Evolutionary conservation across 2,329 filamentous ascomycete species (phyloP), one percentile per base, ranked within the genome.

Genomic region (Penicillium sp.): DNA sequence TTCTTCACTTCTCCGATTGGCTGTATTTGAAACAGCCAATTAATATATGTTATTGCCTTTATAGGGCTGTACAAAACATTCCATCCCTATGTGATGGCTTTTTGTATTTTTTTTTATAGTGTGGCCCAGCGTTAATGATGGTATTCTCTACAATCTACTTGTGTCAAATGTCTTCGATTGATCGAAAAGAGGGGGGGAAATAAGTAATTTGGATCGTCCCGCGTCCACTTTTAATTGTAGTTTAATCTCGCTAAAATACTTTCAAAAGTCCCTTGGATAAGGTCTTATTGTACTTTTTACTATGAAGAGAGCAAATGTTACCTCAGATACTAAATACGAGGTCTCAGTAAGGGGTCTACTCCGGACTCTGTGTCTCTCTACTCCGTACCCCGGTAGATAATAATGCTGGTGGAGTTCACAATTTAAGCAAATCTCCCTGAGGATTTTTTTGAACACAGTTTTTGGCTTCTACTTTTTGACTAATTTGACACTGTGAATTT

Each of bases 21-120:
- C 26, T 54, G 47, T 50, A 35, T 45, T 17, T 51, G 40, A 51
- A 55, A 55, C 40, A 16, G 26, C 47, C 36, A 17, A 25, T 42
- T 17, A 25, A 25, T 17, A 26, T 40, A 7, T 48, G 8, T 50
- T 30, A 31, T 33, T 50, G 28, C 14, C 37, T 22, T 43, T 30
- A 4, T 10, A 5, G 28, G 30, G 38, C 28, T 53, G 50, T 53
- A 47, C 42, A 53, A 47, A 53, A 40, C 16, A 22, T 36, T n/a
- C 28, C n/a, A 5, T 28, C 10, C n/a, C 12, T 25, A 16, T 17
- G 17, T 38, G 16, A 14, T 43, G 48, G 28, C 19, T 26, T 35
- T 49, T 37, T 31, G 17, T 31, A 22, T 33, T 43, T 41, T 40
- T 28, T 2, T 22, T 10, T 22, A 17, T 12, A 31, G 22, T 49